Evolutionary conservation across 805 yeast species (phyloP), one percentile per base, ranked within the genome.

Genomic region (Ogataea angusta): DNA sequence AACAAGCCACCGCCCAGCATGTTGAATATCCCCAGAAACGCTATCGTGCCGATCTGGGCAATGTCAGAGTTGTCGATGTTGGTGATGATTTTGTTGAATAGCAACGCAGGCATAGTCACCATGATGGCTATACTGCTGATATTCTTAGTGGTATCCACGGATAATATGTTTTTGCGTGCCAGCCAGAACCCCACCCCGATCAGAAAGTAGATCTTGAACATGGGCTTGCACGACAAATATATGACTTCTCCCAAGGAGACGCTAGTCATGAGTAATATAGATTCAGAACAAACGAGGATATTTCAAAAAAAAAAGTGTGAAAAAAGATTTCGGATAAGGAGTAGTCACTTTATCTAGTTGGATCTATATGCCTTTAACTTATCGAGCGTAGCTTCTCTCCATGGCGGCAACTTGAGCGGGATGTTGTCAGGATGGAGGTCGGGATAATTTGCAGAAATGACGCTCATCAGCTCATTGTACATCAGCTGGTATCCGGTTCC

Each of bases 191-290:
- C 96, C 10, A 79, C 62, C 4, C 71, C 78, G 5, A 85, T 74
- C 56, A 85, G 82, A 49, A 84, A 64, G 54, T 86, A 84, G 49
- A 87, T 84, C 62, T 88, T 88, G 63, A 86, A 72, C 43, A 87
- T 81, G n/a, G 96, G 96, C 66, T 86, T 87, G 41, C 83, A 81
- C 0, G 95, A 78, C 17, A 86, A 73, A 64, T 83, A 87, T 5
- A 88, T 82, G 26, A 86, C 78, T 28, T 72, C 70, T 13, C 93
- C 91, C 23, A 82, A 51, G 2, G 70, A 38, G 10, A 53, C 34
- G 19, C 44, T 36, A 40, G 39, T 44, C 17, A n/a, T 37, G 34
- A 15, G 28, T 27, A 21, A 34, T 19, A 34, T 19, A 19, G 7
- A 19, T 7, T 19, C 6, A 19, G 19, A 19, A 7, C 6, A 19